A percentile compares a stretch with the other conserved stretches of the same genome.
phyloP scores from a whole-genome alignment of 768 basidiomycete species.

The Filobasidium wieringae region DNA sequence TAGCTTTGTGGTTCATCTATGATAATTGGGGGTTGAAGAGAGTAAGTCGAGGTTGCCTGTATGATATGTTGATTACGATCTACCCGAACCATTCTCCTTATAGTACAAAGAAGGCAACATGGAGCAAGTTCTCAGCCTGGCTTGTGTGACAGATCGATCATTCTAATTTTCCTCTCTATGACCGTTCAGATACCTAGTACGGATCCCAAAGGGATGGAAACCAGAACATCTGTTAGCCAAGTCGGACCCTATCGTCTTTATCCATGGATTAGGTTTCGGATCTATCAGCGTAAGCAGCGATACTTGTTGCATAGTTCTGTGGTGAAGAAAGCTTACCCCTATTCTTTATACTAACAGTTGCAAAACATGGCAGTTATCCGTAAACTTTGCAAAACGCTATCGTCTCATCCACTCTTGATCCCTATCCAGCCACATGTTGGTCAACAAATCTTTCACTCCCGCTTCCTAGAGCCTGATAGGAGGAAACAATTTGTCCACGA shows the following conservation, averaged over 20 bases:
- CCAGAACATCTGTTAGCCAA: constrained; percentile 44
- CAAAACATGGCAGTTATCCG: constrained; percentile 49
- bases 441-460: constrained; percentile 67
- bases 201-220: constrained; percentile 59
- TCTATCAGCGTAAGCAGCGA: constrained; percentile 33
- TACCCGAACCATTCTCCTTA: no score
- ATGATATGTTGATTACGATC: no score
- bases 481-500: constrained; percentile 50
- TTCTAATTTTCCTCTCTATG: background rate
- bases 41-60: no score
- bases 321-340: background rate
- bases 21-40: constrained; percentile 38
- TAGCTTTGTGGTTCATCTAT: constrained; percentile 29
- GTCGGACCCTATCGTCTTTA: constrained; percentile 58
- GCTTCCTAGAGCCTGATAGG: constrained; percentile 60
- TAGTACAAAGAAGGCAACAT: constrained; percentile 49
- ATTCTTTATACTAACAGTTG: constrained; percentile 49
- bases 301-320: background rate
- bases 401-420: constrained; percentile 63
- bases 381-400: constrained; percentile 39
- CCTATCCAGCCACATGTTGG: constrained; percentile 75
- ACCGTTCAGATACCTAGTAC: constrained; percentile 55
- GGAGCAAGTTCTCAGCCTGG: constrained; percentile 46
- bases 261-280: constrained; percentile 83
- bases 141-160: background rate